These are phyloP conservation scores for Pseudonitzschia multiseries DNA, from an alignment of 108 stramenopile genomes.

Conservation along the genomic window DNA sequence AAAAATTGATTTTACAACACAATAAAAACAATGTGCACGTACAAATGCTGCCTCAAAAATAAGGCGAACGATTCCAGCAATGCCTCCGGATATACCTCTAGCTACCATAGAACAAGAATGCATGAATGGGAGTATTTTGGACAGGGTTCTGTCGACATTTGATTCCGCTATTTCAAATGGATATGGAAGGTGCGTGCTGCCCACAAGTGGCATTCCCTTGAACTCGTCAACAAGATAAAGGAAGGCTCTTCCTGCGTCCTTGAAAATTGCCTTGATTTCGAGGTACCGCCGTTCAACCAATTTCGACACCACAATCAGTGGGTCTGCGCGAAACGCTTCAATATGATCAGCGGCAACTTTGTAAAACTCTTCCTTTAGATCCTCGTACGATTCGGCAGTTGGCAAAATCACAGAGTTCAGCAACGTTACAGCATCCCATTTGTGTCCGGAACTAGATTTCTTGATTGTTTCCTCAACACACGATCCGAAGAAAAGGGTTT, in stretches of 20 bases:
- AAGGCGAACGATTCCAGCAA: constrained; percentile 46
- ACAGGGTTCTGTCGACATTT: constrained; percentile 32
- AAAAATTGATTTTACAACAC: background rate
- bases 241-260: constrained; percentile 41
- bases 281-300: constrained; percentile 38
- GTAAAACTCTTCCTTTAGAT: constrained; percentile 22
- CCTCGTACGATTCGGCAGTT: constrained; percentile 17
- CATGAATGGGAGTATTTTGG: constrained; percentile 57
- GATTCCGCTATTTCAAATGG: constrained; percentile 36
- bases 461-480: constrained; percentile 21
- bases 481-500: constrained; percentile 29
- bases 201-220: constrained; percentile 46
- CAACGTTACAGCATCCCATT: constrained; percentile 33
- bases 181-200: constrained; percentile 24
- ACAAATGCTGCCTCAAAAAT: constrained; percentile 51
- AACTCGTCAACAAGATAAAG: constrained; percentile 72
- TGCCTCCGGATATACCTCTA: constrained; percentile 34
- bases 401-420: constrained; percentile 22
- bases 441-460: constrained; percentile 5
- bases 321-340: constrained; percentile 48
- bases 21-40: background rate
- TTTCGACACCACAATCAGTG: constrained; percentile 43
- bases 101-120: constrained; percentile 46
- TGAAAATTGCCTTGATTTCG: constrained; percentile 36
- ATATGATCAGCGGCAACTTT: constrained; percentile 39